These are phyloP conservation scores for Cymbopogon citratus DNA, from an alignment of 176 grass and related monocot species.

Conservation along the genomic window DNA sequence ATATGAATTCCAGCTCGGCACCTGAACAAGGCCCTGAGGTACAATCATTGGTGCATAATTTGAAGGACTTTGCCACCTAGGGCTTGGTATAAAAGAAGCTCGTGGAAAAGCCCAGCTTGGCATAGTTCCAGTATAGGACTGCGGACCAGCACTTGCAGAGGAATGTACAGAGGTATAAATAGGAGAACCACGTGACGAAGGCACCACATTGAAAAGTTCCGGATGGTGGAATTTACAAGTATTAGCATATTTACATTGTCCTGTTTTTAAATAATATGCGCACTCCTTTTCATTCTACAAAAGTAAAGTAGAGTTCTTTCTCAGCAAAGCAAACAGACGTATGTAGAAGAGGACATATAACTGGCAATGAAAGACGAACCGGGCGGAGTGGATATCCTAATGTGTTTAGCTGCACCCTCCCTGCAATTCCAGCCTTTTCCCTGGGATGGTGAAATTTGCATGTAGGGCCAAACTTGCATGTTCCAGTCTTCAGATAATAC, in stretches of 20 bases:
- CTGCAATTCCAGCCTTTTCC: slow-evolving; percentile 92
- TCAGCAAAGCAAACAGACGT: slow-evolving; percentile 24
- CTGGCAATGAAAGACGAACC: slow-evolving; percentile 52
- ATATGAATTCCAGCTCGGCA: slow-evolving; percentile 88
- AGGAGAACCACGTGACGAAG: slow-evolving; percentile 62
- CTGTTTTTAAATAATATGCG: slow-evolving; percentile 95
- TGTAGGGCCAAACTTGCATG: slow-evolving; percentile 98
- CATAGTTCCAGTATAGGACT: slow-evolving; percentile 66
- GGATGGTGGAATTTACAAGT: slow-evolving; percentile 99
- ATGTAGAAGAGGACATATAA: slow-evolving; percentile 2
- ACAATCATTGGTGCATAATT: slow-evolving; percentile 86
- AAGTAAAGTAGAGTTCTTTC: slow-evolving; percentile 20
- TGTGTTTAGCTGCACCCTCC: slow-evolving; percentile 70
- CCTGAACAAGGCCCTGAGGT: slow-evolving; percentile 88
- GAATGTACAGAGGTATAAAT: slow-evolving; percentile 91
- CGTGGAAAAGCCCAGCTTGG: slow-evolving; percentile 76
- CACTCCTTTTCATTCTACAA: slow-evolving; percentile 92
- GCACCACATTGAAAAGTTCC: slow-evolving; percentile 61
- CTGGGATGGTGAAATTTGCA: slow-evolving; percentile 99
- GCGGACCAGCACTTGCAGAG: slow-evolving; percentile 51
- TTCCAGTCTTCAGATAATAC: slow-evolving; percentile 96
- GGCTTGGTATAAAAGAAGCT: slow-evolving; percentile 88
- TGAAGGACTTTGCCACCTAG: slow-evolving; percentile 93
- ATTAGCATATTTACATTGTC: slow-evolving; percentile 97
- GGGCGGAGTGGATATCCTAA: slow-evolving; percentile 87